Conservation (phyloP, 73 alveolate species). For the Tetrahymena borealis region DNA sequence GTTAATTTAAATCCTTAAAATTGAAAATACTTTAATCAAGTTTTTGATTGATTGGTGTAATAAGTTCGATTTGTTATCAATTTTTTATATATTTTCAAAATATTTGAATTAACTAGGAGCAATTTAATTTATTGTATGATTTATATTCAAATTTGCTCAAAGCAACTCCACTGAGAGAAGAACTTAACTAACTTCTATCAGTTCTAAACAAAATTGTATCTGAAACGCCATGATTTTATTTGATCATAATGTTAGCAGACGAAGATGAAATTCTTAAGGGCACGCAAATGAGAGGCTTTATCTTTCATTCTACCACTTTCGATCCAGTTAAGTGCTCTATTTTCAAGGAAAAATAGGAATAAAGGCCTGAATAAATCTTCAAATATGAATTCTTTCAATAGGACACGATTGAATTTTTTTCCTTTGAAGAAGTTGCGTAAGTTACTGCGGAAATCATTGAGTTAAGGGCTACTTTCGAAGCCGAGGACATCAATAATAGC, state of each 20-base stretch:
- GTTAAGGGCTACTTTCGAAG: background rate
- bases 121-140: background rate
- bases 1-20: background rate
- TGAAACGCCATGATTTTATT: background rate
- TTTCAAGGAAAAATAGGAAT: background rate
- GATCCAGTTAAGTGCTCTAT: background rate
- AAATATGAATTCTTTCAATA: background rate
- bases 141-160: too few species aligned
- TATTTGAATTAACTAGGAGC: background rate
- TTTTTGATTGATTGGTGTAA: background rate
- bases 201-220: background rate
- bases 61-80: background rate
- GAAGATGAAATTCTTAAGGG: background rate
- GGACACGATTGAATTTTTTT: background rate
- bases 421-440: background rate
- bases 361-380: background rate
- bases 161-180: too few species aligned
- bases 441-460: background rate
- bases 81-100: background rate
- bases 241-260: background rate
- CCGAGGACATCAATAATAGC: background rate
- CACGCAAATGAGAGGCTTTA: background rate
- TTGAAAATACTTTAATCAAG: background rate
- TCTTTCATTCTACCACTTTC: slow-evolving; percentile 1
- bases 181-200: background rate